Evolutionary conservation across 805 yeast species (phyloP).

Genomic region (Ogataea angusta): DNA sequence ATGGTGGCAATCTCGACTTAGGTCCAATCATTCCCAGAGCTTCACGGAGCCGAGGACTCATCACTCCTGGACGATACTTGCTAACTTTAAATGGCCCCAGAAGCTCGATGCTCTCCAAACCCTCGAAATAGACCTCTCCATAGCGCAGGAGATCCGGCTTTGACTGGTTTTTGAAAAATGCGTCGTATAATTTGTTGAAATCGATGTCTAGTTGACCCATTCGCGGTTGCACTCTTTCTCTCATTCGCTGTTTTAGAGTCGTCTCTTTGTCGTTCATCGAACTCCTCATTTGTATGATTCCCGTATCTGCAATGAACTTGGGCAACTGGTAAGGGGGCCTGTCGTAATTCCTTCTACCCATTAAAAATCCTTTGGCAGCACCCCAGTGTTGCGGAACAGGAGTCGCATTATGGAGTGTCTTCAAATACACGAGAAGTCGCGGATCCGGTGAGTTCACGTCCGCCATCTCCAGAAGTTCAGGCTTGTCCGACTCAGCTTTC

Average conservation of each 20-base stretch:
- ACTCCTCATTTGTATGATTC: conserved; percentile 82
- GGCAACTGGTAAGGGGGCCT: conserved; percentile 77
- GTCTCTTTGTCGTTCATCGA: conserved; percentile 50
- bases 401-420: conserved; percentile 60
- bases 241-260: conserved; percentile 64
- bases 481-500: conserved; percentile 57
- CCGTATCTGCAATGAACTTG: conserved; percentile 71
- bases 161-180: conserved; percentile 78
- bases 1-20: conserved; percentile 61
- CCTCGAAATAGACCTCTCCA: conserved; percentile 83
- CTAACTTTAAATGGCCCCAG: conserved; percentile 36
- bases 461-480: conserved; percentile 80
- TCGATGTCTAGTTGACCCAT: conserved; percentile 85
- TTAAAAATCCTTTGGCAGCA: conserved; percentile 66
- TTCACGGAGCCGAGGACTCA: conserved; percentile 56
- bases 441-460: conserved; percentile 89
- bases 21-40: conserved; percentile 63
- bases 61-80: conserved; percentile 55
- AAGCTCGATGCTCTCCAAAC: conserved; percentile 39
- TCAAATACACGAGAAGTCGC: conserved; percentile 56
- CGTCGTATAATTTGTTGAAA: conserved; percentile 75
- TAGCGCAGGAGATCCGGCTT: conserved; percentile 64
- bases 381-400: conserved; percentile 88
- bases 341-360: conserved; percentile 62
- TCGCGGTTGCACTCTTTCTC: conserved; percentile 87